Evolutionary conservation across 768 basidiomycete species (phyloP).

Genomic region (Podaxis rugospora): DNA sequence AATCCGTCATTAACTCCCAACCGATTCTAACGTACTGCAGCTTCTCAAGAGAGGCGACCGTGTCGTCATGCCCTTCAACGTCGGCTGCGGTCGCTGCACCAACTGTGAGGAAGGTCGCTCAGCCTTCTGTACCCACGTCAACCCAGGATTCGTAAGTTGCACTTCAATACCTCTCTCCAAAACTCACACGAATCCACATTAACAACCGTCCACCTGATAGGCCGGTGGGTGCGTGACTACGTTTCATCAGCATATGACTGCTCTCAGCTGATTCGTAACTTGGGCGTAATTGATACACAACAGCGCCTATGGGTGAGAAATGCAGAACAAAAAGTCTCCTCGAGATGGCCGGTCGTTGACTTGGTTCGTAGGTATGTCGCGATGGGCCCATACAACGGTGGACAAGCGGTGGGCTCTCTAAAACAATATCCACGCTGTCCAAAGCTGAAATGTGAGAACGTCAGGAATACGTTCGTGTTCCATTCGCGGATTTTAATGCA

Average conservation of each 20-base stretch:
- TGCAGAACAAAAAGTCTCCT: background rate
- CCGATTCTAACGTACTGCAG: conserved; percentile 16
- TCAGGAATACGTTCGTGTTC: conserved; percentile 52
- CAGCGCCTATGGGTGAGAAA: conserved; percentile 42
- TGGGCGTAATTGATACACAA: background rate
- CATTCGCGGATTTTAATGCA: conserved; percentile 55
- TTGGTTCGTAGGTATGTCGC: conserved; percentile 39
- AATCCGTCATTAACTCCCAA: background rate
- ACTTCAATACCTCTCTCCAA: background rate
- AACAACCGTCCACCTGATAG: conserved; percentile 18
- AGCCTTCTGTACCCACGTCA: conserved; percentile 54
- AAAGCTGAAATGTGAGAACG: background rate
- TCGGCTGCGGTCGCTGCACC: conserved; percentile 51
- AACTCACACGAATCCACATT: background rate
- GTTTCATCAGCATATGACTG: background rate
- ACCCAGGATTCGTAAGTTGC: conserved; percentile 48
- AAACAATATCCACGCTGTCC: background rate
- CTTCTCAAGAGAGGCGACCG: conserved; percentile 52
- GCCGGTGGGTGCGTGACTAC: conserved; percentile 37
- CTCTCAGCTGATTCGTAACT: background rate
- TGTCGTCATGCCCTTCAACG: conserved; percentile 60
- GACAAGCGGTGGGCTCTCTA: conserved; percentile 37
- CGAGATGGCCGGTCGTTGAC: background rate
- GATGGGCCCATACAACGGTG: conserved; percentile 53
- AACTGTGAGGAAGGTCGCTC: conserved; percentile 52